Evolutionary conservation across 495 filamentous ascomycete species (phyloP), one percentile per base, ranked within the genome.

Genomic region (Trichocladium uniseriatum): DNA sequence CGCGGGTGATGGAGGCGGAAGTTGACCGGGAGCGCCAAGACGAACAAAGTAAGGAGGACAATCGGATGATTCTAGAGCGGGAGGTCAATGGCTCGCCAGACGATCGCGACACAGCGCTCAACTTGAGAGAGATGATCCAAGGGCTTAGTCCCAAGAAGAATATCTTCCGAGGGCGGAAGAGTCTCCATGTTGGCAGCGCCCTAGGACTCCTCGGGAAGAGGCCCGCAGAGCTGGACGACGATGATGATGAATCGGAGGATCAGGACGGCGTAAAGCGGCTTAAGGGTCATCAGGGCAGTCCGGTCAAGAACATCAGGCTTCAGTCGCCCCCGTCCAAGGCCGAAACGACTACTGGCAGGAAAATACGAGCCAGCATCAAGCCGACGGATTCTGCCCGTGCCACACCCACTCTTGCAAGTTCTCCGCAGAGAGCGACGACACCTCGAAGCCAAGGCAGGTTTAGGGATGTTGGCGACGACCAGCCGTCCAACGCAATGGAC

Each of bases 111-210:
- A 69, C 69, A 1, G 84, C 82, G 2, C 62, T 77, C 24, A 85
- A 71, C 51, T 60, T 90, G 38, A 86, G 78, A 60, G 82, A 86
- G 49, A 83, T 86, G 80, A 90, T 90, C 35, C 76, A 82, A 47
- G 83, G 78, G 40, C 71, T 90, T 38, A 87, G 79, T 13, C 86
- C 86, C 2, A 88, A 87, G 69, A 87, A 88, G 62, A 79, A 74
- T 46, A 73, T 71, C 21, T 45, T 86, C 1, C 78, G 76, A 20
- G 78, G 77, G 18, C 81, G 85, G 18, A 90, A 90, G 64, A 90
- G 86, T 59, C 68, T 90, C 22, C 79, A 83, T 57, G 79, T 86
- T 15, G 85, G 85, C 35, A 83, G 84, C 56, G 85, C 84, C 10
- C 81, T 74, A 38, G 86, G 85, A 3, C 63, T 90, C 29, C 70